A percentile compares a stretch with the other conserved stretches of the same genome.
phyloP scores from a whole-genome alignment of 306 rosid species.

The Nissolia schottii region DNA sequence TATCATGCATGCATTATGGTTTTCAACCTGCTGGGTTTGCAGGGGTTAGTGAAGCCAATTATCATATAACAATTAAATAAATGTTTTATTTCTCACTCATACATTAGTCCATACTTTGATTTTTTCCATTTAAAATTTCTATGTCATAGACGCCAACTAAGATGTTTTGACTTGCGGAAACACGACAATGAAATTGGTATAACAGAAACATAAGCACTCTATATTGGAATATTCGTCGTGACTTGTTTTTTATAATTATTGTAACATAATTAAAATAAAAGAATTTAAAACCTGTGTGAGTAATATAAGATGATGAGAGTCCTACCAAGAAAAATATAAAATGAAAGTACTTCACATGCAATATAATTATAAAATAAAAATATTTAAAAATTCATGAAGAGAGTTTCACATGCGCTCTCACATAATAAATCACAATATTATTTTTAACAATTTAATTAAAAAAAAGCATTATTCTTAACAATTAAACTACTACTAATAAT shows the following conservation, averaged over 20 bases:
- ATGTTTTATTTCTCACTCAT: background rate
- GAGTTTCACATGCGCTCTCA: background rate
- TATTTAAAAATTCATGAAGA: background rate
- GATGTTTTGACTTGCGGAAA: background rate
- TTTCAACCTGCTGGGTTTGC: slow-evolving; percentile 11
- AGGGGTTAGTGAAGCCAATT: background rate
- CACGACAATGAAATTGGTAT: background rate
- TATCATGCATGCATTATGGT: slow-evolving; percentile 5
- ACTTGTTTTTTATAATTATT: background rate
- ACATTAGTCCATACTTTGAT: background rate
- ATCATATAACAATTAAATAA: slow-evolving; percentile 14
- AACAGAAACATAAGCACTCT: background rate
- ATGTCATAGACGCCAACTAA: background rate
- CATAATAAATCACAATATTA: too few species aligned
- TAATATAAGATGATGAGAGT: background rate
- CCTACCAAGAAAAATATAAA: too few species aligned
- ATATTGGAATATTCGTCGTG: background rate
- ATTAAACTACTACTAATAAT: too few species aligned
- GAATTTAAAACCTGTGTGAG: background rate
- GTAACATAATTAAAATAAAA: background rate
- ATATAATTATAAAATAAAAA: too few species aligned
- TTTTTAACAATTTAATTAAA: too few species aligned
- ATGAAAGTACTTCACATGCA: background rate
- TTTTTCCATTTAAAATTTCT: background rate
- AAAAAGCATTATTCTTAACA: too few species aligned